phyloP scores from a whole-genome alignment of 768 basidiomycete genomes.

The Boletus sp. region DNA sequence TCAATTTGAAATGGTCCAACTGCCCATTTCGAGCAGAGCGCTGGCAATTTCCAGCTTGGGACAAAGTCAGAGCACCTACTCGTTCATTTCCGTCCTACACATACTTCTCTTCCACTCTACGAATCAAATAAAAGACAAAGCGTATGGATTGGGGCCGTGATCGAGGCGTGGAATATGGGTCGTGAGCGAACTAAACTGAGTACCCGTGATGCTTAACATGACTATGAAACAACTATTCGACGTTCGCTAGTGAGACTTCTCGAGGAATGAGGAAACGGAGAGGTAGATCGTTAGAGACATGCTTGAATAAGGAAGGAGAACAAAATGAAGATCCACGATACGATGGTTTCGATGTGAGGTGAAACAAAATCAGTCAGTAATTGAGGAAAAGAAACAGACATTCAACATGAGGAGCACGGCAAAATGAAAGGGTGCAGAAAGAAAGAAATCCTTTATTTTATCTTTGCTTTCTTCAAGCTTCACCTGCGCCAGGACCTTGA shows the following conservation, averaged over 20 bases:
- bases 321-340: constrained; percentile 15
- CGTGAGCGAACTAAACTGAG: constrained; percentile 23
- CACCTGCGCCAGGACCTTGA: constrained; percentile 4
- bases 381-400: not conserved
- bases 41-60: constrained; percentile 5
- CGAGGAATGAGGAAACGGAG: not conserved
- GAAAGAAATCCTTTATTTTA: not conserved
- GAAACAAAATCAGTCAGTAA: constrained; percentile 8
- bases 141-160: constrained; percentile 17
- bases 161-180: constrained; percentile 17
- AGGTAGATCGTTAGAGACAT: constrained; percentile 9
- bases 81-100: constrained; percentile 12
- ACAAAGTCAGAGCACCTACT: not conserved
- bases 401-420: constrained; percentile 1
- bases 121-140: not conserved
- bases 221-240: constrained; percentile 23
- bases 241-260: constrained; percentile 3
- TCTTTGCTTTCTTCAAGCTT: constrained; percentile 12
- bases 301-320: constrained; percentile 10
- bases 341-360: constrained; percentile 11
- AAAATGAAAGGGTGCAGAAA: constrained; percentile 6
- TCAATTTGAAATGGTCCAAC: constrained; percentile 27
- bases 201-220: constrained; percentile 1
- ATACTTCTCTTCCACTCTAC: not conserved
- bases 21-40: not conserved